Conservation (phyloP, 2,329 filamentous ascomycete genomes). For the Fusarium staphyleae region DNA sequence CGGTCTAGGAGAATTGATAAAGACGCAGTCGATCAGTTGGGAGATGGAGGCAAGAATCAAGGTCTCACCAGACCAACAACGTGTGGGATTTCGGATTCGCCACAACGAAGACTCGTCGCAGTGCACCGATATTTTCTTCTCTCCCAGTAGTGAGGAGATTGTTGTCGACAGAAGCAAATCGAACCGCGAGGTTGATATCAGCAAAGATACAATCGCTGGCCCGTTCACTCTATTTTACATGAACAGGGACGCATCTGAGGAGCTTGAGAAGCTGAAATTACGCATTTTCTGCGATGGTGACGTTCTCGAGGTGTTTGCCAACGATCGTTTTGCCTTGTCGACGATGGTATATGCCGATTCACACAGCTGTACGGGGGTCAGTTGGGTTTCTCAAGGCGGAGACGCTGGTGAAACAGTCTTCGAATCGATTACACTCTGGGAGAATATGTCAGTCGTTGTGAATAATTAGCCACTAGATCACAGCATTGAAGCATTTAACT, state of each 20-base stretch:
- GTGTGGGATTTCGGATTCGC: constrained; percentile 36
- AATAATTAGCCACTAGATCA: background rate
- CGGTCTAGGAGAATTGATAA: background rate
- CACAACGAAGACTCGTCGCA: constrained; percentile 40
- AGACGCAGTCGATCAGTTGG: constrained; percentile 25
- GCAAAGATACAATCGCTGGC: constrained; percentile 46
- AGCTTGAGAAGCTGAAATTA: constrained; percentile 32
- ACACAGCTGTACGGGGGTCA: constrained; percentile 28
- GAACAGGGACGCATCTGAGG: constrained; percentile 11
- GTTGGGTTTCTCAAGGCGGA: constrained; percentile 36
- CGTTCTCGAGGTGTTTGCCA: constrained; percentile 40
- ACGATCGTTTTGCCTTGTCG: constrained; percentile 41
- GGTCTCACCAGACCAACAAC: constrained; percentile 9
- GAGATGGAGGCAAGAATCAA: constrained; percentile 39
- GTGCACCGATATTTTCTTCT: constrained; percentile 51
- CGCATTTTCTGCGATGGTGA: constrained; percentile 39
- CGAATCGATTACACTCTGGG: constrained; percentile 34
- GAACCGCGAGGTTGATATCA: constrained; percentile 43
- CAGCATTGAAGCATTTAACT: no score
- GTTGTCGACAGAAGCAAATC: constrained; percentile 49
- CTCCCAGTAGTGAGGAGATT: constrained; percentile 49
- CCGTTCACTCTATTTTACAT: constrained; percentile 56
- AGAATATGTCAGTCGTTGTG: constrained; percentile 29
- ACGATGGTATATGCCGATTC: constrained; percentile 38
- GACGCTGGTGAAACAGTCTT: constrained; percentile 11